phyloP scores from a whole-genome alignment of 1,139 yeast species.

The Lodderomyces margitis region DNA sequence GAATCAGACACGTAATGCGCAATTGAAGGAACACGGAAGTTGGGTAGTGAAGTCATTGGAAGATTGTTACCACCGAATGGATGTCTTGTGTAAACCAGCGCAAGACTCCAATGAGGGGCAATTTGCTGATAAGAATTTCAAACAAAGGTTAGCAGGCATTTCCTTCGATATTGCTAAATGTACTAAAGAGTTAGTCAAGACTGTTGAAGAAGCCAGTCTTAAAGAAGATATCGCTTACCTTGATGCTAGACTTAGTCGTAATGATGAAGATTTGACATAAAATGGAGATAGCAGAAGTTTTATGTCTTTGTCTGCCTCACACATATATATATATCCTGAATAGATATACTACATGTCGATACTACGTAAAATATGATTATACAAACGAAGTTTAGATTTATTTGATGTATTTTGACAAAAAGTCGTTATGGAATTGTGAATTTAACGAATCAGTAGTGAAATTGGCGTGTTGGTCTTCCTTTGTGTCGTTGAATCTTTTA shows the following conservation, averaged over 20 bases:
- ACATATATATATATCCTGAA: neutral
- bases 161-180: slow-evolving; percentile 96
- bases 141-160: slow-evolving; percentile 91
- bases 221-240: slow-evolving; percentile 68
- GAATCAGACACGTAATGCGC: slow-evolving; percentile 82
- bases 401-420: slow-evolving; percentile 63
- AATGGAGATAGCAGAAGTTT: neutral
- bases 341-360: neutral
- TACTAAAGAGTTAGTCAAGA: slow-evolving; percentile 91
- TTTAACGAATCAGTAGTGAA: slow-evolving; percentile 66
- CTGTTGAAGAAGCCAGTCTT: slow-evolving; percentile 91
- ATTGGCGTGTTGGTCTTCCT: slow-evolving; percentile 11
- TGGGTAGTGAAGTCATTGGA: slow-evolving; percentile 86
- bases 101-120: slow-evolving; percentile 56
- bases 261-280: slow-evolving; percentile 35
- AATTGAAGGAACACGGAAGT: slow-evolving; percentile 83
- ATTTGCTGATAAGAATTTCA: slow-evolving; percentile 84
- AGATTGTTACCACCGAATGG: slow-evolving; percentile 83
- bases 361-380: too few relatives aligned
- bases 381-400: too few relatives aligned
- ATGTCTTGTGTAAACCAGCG: slow-evolving; percentile 52
- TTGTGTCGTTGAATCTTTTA: slow-evolving; percentile 22
- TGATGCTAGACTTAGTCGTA: slow-evolving; percentile 43
- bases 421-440: slow-evolving; percentile 69
- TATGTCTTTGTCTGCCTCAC: neutral